phyloP scores from a whole-genome alignment of 768 basidiomycete genomes.

The Hericium erinaceus region DNA sequence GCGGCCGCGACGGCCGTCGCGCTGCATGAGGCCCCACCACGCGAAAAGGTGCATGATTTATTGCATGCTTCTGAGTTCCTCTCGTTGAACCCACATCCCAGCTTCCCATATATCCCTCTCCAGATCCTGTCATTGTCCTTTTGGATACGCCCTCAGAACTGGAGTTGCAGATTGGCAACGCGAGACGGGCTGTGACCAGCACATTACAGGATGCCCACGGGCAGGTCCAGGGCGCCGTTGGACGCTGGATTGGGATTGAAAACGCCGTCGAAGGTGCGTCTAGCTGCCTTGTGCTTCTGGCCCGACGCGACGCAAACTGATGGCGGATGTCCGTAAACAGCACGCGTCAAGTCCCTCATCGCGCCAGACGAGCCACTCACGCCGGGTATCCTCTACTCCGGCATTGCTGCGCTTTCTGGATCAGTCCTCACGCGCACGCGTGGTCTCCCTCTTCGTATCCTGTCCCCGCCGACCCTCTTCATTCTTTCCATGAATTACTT shows the following conservation, averaged over 20 bases:
- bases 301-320: too few species aligned
- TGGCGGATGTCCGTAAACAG: slow-evolving; percentile 28
- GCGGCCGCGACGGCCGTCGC: slow-evolving; percentile 9
- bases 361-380: slow-evolving; percentile 76
- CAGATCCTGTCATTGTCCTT: slow-evolving; percentile 55
- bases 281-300: too few species aligned
- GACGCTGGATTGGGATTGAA: slow-evolving; percentile 81
- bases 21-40: slow-evolving; percentile 7
- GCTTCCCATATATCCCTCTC: slow-evolving; percentile 77
- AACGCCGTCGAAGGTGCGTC: slow-evolving; percentile 75
- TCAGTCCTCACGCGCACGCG: slow-evolving; percentile 83
- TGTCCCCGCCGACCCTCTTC: slow-evolving; percentile 72
- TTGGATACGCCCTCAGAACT: slow-evolving; percentile 68
- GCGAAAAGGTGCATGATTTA: slow-evolving; percentile 14
- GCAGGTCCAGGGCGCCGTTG: slow-evolving; percentile 63
- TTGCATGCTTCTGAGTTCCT: not conserved
- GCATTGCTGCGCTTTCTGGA: slow-evolving; percentile 79
- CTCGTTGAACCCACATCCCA: slow-evolving; percentile 23
- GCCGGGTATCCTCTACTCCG: slow-evolving; percentile 86
- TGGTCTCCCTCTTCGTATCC: slow-evolving; percentile 51
- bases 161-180: slow-evolving; percentile 66
- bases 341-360: slow-evolving; percentile 73
- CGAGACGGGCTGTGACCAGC: slow-evolving; percentile 48
- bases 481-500: slow-evolving; percentile 68
- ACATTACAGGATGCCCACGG: slow-evolving; percentile 50